Conservation (phyloP, 768 basidiomycete genomes). For the Trametes meyenii region DNA sequence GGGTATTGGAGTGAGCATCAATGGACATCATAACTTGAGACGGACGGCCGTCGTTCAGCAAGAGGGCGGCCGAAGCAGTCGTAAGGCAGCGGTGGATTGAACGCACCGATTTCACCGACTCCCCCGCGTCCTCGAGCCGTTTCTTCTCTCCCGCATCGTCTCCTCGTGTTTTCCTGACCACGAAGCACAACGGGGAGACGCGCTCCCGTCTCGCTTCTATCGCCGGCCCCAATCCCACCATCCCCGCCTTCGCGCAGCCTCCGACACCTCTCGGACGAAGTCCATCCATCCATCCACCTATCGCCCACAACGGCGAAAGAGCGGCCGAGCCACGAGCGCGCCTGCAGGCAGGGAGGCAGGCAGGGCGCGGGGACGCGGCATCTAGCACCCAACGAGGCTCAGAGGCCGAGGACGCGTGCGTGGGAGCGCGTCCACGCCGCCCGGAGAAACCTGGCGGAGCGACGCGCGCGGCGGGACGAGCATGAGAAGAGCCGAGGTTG, state of each 20-base stretch:
- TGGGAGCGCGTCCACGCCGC: slow-evolving; percentile 7
- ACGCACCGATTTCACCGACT: too few species aligned
- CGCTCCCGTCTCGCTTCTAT: not conserved
- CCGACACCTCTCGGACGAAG: not conserved
- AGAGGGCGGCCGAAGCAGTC: too few species aligned
- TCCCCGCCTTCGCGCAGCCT: not conserved
- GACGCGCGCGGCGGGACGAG: slow-evolving; percentile 17
- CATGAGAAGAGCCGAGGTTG: slow-evolving; percentile 25
- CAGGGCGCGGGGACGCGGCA: not conserved
- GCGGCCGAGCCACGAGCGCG: not conserved
- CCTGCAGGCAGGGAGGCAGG: not conserved
- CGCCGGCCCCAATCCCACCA: too few species aligned
- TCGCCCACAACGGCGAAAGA: not conserved
- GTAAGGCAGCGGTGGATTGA: too few species aligned
- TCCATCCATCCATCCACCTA: too few species aligned
- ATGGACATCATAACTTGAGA: not conserved
- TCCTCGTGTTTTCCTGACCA: too few species aligned
- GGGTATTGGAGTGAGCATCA: too few species aligned
- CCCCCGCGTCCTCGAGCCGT: too few species aligned
- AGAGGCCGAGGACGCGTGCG: slow-evolving; percentile 6
- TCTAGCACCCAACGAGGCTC: not conserved
- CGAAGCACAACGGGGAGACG: too few species aligned
- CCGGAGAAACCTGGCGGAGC: slow-evolving; percentile 12
- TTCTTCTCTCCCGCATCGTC: too few species aligned
- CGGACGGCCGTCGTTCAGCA: too few species aligned